Evolutionary conservation across 2,329 filamentous ascomycete species (phyloP).

Genomic region (Cyphellophora europaea): DNA sequence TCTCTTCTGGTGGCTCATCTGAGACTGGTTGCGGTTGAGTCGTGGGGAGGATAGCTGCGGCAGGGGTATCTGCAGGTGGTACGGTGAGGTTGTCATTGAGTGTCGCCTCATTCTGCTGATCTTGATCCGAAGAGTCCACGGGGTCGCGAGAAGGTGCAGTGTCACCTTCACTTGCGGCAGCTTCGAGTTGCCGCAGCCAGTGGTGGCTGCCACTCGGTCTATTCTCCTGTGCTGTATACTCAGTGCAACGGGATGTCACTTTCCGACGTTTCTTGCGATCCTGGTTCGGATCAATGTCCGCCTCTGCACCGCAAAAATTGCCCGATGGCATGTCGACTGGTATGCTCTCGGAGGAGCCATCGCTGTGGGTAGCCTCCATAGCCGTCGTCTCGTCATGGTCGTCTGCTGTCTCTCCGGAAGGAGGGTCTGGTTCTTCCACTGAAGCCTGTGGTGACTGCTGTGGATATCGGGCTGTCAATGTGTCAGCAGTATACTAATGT

Average conservation of each 20-base stretch:
- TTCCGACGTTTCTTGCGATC: background rate
- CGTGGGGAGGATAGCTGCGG: too few relatives aligned
- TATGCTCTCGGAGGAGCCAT: too few relatives aligned
- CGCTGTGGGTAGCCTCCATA: background rate
- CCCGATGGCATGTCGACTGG: too few relatives aligned
- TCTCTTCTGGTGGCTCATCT: background rate
- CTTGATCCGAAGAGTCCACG: background rate
- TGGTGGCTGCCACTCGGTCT: background rate
- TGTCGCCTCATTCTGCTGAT: background rate
- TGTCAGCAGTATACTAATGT: slow-evolving; percentile 27
- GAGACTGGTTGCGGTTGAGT: background rate
- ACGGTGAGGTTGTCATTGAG: too few relatives aligned
- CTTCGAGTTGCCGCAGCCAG: background rate
- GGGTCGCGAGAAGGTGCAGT: background rate
- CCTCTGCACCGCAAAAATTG: too few relatives aligned
- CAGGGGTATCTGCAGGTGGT: too few relatives aligned
- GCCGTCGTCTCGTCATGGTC: background rate
- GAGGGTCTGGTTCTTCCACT: background rate
- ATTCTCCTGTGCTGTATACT: background rate
- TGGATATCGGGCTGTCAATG: background rate
- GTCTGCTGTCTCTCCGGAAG: slow-evolving; percentile 9
- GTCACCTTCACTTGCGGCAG: background rate
- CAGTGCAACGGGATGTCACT: background rate
- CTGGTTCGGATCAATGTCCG: background rate
- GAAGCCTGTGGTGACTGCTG: background rate